These are phyloP conservation scores for Decorospora gaudefroyi DNA, from an alignment of 2,329 filamentous ascomycete genomes.

Conservation along the genomic window DNA sequence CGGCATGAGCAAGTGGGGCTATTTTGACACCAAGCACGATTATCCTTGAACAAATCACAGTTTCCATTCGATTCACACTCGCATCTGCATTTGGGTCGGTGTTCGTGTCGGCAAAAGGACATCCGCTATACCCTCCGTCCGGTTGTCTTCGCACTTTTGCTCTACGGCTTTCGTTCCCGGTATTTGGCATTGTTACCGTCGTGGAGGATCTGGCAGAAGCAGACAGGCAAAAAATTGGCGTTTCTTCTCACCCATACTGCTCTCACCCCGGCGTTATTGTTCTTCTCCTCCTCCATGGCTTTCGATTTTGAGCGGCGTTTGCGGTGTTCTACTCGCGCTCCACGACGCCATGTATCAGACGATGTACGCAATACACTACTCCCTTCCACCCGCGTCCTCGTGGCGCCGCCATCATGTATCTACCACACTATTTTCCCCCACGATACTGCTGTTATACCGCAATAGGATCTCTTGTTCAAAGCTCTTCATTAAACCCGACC, in stretches of 20 bases:
- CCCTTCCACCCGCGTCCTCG: constrained; percentile 1
- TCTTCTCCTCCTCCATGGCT: not conserved
- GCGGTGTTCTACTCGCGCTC: constrained; percentile 3
- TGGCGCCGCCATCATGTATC: constrained; percentile 10
- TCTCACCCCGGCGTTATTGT: not conserved
- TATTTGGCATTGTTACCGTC: constrained; percentile 3
- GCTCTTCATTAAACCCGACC: constrained; percentile 2
- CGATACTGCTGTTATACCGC: constrained; percentile 15
- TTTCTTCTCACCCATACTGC: constrained; percentile 6
- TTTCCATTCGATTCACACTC: constrained; percentile 13
- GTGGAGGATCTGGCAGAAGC: constrained; percentile 4
- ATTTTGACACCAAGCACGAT: constrained; percentile 4
- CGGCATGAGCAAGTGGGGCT: constrained; percentile 13
- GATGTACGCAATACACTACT: constrained; percentile 10
- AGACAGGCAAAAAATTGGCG: constrained; percentile 16
- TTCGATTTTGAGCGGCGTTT: constrained; percentile 6
- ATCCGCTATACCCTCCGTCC: constrained; percentile 29
- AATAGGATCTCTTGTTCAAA: constrained; percentile 13
- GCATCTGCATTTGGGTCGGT: constrained; percentile 29
- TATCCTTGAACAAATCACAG: constrained; percentile 7
- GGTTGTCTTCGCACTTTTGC: constrained; percentile 12
- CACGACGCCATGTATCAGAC: constrained; percentile 16
- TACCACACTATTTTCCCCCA: constrained; percentile 4
- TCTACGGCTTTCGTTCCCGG: not conserved
- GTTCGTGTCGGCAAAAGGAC: constrained; percentile 24